phyloP scores from a whole-genome alignment of 208 protist species.

The Trichomonas tenax region DNA sequence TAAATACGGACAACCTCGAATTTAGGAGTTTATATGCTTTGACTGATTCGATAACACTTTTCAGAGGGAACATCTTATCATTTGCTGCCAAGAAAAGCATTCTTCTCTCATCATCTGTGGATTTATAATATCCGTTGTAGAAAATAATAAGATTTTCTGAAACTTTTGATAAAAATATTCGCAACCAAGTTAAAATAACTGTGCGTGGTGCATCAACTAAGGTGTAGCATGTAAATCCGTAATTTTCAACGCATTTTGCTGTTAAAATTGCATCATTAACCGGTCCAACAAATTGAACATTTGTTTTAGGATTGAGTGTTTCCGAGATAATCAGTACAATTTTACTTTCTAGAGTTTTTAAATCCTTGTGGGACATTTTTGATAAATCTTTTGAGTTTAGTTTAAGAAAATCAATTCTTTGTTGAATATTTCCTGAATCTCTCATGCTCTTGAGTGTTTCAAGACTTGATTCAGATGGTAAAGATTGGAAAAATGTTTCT shows the following conservation, averaged over 20 bases:
- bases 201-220: not conserved
- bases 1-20: not conserved
- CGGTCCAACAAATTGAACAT: not conserved
- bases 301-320: not conserved
- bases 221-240: not conserved
- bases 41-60: not conserved
- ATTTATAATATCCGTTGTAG: not conserved
- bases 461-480: not conserved
- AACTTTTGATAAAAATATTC: not conserved
- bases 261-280: not conserved
- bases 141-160: not conserved
- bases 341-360: not conserved
- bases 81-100: not conserved
- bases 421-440: not conserved
- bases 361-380: not conserved
- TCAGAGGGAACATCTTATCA: not conserved
- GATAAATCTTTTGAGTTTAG: not conserved
- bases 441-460: not conserved
- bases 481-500: not conserved
- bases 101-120: not conserved
- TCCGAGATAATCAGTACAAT: not conserved
- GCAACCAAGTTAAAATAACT: not conserved
- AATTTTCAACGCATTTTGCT: not conserved
- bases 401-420: not conserved
- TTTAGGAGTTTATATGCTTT: not conserved